phyloP scores from a whole-genome alignment of 148 eudicot genomes.

The Beta vulgaris region DNA sequence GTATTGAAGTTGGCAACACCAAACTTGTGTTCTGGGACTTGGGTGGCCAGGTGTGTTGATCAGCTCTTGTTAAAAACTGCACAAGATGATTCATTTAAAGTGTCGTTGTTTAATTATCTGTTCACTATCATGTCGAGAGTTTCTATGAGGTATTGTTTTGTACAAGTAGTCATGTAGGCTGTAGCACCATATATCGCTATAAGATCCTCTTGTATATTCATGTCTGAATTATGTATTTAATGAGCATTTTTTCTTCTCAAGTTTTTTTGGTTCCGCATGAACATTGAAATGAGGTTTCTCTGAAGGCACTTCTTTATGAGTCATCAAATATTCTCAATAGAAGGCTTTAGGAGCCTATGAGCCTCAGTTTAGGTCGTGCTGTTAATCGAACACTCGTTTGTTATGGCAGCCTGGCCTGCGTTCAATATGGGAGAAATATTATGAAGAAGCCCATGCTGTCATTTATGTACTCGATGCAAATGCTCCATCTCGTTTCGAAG shows the following conservation, averaged over 20 bases:
- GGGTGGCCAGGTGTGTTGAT: slow-evolving; percentile 89
- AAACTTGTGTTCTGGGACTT: slow-evolving; percentile 98
- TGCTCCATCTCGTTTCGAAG: slow-evolving; percentile 86
- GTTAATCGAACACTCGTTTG: slow-evolving; percentile 18
- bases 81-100: background rate
- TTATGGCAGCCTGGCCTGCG: slow-evolving; percentile 85
- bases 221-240: background rate
- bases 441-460: slow-evolving; percentile 99
- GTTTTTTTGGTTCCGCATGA: background rate
- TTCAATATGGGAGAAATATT: slow-evolving; percentile 97
- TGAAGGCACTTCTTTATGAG: background rate
- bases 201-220: background rate
- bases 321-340: no score
- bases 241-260: background rate
- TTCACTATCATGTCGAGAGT: background rate
- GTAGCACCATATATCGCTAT: background rate
- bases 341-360: slow-evolving; percentile 2
- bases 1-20: slow-evolving; percentile 81
- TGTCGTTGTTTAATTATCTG: background rate
- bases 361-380: slow-evolving; percentile 4
- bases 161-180: no score
- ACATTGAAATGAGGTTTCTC: background rate
- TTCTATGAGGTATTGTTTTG: background rate
- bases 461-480: slow-evolving; percentile 91
- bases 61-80: background rate